Evolutionary conservation across 2,329 filamentous ascomycete species (phyloP).

Genomic region (Penicillium decumbens): DNA sequence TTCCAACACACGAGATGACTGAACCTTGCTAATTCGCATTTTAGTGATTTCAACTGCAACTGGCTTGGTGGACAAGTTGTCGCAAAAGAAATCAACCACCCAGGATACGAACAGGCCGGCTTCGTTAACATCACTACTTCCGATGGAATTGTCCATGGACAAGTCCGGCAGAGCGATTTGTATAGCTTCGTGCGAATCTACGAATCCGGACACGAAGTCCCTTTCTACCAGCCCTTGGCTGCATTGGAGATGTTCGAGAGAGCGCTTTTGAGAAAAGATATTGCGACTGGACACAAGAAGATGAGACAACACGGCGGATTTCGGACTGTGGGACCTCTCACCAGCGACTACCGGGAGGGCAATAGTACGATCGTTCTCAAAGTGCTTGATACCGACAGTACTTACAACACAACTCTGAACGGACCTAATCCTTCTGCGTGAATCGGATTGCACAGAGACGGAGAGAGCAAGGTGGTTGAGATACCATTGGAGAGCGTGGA

Average conservation of each 20-base stretch:
- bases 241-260: conserved; percentile 50
- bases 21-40: background rate
- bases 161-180: conserved; percentile 16
- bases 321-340: conserved; percentile 9
- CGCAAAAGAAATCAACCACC: conserved; percentile 13
- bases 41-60: conserved; percentile 26
- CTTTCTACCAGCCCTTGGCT: conserved; percentile 53
- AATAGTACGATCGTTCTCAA: conserved; percentile 42
- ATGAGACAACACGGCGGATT: conserved; percentile 7
- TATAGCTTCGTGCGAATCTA: conserved; percentile 29
- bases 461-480: background rate
- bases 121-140: conserved; percentile 19
- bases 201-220: conserved; percentile 49
- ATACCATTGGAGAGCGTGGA: no score
- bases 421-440: conserved; percentile 35
- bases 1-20: background rate
- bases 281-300: conserved; percentile 45
- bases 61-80: conserved; percentile 18
- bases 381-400: conserved; percentile 42
- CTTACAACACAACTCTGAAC: conserved; percentile 46
- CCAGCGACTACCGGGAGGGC: conserved; percentile 21
- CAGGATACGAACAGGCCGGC: conserved; percentile 12
- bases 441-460: background rate
- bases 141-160: conserved; percentile 14
- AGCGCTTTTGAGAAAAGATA: conserved; percentile 46